phyloP scores from a whole-genome alignment of 257 asterid species.

The Catharanthus roseus region DNA sequence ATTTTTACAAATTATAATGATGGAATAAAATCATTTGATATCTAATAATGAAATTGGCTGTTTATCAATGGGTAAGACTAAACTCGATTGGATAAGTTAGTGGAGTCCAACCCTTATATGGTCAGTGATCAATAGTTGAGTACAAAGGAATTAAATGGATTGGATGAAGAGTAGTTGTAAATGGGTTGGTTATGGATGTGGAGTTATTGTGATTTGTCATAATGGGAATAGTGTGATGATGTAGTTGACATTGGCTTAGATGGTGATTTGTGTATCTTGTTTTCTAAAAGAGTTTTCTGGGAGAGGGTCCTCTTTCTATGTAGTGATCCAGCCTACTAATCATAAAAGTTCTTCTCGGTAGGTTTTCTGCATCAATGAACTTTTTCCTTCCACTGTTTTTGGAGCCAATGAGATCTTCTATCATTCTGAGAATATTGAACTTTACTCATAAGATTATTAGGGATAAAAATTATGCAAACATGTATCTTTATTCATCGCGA shows the following conservation, averaged over 20 bases:
- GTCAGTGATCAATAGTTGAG: slow-evolving; percentile 3
- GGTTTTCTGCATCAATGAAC: not conserved
- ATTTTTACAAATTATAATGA: too few relatives aligned
- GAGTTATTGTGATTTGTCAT: slow-evolving; percentile 9
- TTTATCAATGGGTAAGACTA: too few relatives aligned
- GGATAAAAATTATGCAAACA: too few relatives aligned
- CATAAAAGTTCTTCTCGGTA: not conserved
- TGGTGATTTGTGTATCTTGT: slow-evolving; percentile 3
- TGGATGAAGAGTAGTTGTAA: slow-evolving; percentile 9
- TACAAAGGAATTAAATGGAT: slow-evolving; percentile 8
- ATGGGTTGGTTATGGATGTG: slow-evolving; percentile 10
- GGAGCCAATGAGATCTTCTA: not conserved
- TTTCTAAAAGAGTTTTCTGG: not conserved
- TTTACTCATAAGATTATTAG: too few relatives aligned
- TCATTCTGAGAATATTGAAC: too few relatives aligned
- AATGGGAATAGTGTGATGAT: slow-evolving; percentile 19
- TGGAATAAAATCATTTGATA: too few relatives aligned
- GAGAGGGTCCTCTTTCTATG: not conserved
- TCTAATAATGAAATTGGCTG: too few relatives aligned
- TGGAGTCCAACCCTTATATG: too few relatives aligned
- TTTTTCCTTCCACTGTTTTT: too few relatives aligned
- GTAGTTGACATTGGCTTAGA: slow-evolving; percentile 20
- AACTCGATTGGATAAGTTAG: too few relatives aligned
- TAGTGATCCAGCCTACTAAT: not conserved
- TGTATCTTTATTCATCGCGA: too few relatives aligned